Evolutionary conservation across 2,329 filamentous ascomycete genomes (phyloP).

Genomic region (Nemania serpens): DNA sequence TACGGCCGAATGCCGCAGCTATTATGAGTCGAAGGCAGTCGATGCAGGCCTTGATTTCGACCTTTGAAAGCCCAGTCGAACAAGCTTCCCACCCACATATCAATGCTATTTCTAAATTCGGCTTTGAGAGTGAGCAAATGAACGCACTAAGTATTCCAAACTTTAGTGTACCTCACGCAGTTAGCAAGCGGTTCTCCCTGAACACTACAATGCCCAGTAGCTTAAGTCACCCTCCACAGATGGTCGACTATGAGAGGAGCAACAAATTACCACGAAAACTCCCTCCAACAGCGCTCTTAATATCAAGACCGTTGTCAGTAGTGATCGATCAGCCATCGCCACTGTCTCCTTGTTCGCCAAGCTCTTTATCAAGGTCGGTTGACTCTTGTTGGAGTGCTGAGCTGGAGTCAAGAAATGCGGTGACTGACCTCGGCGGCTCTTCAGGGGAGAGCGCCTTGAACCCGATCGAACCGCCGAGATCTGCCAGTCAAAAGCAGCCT

Average conservation of each 20-base stretch:
- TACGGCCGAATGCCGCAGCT: slow-evolving; percentile 57
- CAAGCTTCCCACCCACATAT: slow-evolving; percentile 37
- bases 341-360: slow-evolving; percentile 33
- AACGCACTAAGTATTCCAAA: slow-evolving; percentile 49
- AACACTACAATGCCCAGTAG: slow-evolving; percentile 33
- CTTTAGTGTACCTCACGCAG: slow-evolving; percentile 57
- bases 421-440: slow-evolving; percentile 9
- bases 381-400: slow-evolving; percentile 10
- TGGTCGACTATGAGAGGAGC: slow-evolving; percentile 34
- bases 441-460: slow-evolving; percentile 7
- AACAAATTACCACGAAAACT: slow-evolving; percentile 41
- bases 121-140: slow-evolving; percentile 35
- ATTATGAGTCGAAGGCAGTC: slow-evolving; percentile 58
- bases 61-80: slow-evolving; percentile 47
- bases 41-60: slow-evolving; percentile 52
- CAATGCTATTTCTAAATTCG: slow-evolving; percentile 24
- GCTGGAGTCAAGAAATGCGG: slow-evolving; percentile 13
- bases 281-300: slow-evolving; percentile 53
- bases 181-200: slow-evolving; percentile 52
- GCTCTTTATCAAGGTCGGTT: slow-evolving; percentile 12
- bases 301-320: slow-evolving; percentile 58
- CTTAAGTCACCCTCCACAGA: slow-evolving; percentile 29
- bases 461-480: background rate
- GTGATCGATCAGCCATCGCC: slow-evolving; percentile 60
- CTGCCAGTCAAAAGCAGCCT: background rate